Evolutionary conservation across 371 early-diverging fungal genomes (phyloP).

Genomic region (Mortierella sp.): DNA sequence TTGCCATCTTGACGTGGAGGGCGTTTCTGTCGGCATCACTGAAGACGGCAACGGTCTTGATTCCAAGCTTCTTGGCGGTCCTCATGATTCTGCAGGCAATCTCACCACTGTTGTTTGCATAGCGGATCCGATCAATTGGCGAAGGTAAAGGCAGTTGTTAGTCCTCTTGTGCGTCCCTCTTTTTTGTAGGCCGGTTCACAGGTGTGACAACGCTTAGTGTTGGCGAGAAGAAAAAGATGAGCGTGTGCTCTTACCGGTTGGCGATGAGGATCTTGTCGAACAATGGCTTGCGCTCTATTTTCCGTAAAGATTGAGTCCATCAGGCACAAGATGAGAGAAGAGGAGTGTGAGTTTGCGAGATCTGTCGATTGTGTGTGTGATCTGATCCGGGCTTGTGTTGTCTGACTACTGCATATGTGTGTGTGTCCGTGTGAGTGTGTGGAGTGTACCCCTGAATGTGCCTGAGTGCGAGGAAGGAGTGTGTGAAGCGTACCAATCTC

Average conservation of each 20-base stretch:
- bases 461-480: neutral
- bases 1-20: conserved; percentile 83
- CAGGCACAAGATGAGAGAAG: neutral
- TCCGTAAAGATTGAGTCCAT: neutral
- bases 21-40: conserved; percentile 92
- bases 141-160: neutral
- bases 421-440: neutral
- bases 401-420: too few relatives aligned
- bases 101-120: conserved; percentile 72
- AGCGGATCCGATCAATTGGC: conserved; percentile 4
- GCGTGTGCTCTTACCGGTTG: conserved; percentile 70
- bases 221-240: neutral
- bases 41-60: conserved; percentile 96
- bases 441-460: neutral
- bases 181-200: neutral
- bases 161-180: neutral
- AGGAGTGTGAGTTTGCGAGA: neutral
- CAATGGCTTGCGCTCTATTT: conserved; percentile 73
- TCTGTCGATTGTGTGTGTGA: neutral
- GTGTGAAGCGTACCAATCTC: conserved; percentile 47
- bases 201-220: neutral
- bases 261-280: conserved; percentile 92
- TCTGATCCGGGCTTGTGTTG: conserved; percentile 4
- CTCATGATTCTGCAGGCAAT: conserved; percentile 92
- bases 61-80: conserved; percentile 91